phyloP scores from a whole-genome alignment of 331 rosid species.

The Quercus tomentella region DNA sequence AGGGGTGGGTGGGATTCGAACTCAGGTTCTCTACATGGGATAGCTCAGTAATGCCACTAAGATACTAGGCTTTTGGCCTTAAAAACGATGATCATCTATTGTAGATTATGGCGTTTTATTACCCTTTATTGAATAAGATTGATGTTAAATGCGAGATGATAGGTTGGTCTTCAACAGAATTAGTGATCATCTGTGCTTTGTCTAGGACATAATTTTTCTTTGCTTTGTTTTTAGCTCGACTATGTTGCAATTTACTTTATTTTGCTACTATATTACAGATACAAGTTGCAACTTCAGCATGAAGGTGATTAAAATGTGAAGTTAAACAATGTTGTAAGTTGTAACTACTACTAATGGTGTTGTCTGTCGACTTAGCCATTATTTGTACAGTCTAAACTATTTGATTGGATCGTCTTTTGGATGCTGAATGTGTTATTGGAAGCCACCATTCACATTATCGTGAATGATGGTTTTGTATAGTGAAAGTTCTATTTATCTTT shows the following conservation, averaged over 20 bases:
- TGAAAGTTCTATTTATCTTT: not conserved
- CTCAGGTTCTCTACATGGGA: too few species aligned
- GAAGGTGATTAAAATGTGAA: not conserved
- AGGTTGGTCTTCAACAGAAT: not conserved
- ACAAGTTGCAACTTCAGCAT: not conserved
- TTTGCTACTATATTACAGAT: not conserved
- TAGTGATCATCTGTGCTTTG: not conserved
- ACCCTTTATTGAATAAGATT: not conserved
- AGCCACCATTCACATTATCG: not conserved
- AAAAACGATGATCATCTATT: not conserved
- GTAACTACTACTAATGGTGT: not conserved
- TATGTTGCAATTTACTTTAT: not conserved
- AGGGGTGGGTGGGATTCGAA: too few species aligned
- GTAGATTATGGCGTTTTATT: not conserved
- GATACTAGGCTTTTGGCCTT: not conserved
- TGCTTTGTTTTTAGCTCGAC: too few species aligned
- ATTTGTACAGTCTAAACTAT: not conserved
- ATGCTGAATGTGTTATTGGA: not conserved
- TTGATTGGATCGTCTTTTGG: not conserved
- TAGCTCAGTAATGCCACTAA: too few species aligned
- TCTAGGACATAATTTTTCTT: not conserved
- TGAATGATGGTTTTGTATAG: not conserved
- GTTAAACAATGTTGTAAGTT: not conserved
- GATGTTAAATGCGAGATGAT: not conserved
- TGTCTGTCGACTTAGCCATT: not conserved